These are phyloP conservation scores for Huntiella savannae DNA, from an alignment of 2,329 filamentous ascomycete species.

Conservation along the genomic window DNA sequence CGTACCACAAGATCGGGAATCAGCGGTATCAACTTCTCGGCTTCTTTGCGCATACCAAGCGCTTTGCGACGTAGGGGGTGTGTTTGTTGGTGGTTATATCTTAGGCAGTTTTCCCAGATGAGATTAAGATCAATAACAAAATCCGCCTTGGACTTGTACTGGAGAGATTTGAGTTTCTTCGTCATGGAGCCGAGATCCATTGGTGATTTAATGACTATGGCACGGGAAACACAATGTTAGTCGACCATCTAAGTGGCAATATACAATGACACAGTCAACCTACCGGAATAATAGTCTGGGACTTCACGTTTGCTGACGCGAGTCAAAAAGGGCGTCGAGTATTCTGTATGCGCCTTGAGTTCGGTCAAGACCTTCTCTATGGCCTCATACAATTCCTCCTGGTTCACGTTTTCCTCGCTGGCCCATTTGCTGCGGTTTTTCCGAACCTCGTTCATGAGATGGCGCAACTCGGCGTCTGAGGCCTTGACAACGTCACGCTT, in stretches of 20 bases:
- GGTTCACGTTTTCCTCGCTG: constrained; percentile 89
- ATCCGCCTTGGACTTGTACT: constrained; percentile 77
- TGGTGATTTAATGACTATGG: constrained; percentile 70
- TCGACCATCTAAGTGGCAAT: constrained; percentile 4
- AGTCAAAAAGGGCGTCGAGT: constrained; percentile 87
- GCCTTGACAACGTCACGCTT: constrained; percentile 80
- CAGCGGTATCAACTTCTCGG: constrained; percentile 83
- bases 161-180: constrained; percentile 73
- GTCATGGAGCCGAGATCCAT: constrained; percentile 98
- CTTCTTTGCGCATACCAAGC: constrained; percentile 90
- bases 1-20: constrained; percentile 86
- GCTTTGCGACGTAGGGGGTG: constrained; percentile 85
- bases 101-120: constrained; percentile 93
- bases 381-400: constrained; percentile 94
- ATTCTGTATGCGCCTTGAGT: constrained; percentile 90
- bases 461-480: constrained; percentile 79
- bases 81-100: constrained; percentile 79
- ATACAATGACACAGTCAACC: constrained; percentile 19
- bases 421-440: constrained; percentile 99
- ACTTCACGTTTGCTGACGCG: constrained; percentile 94
- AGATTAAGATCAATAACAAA: constrained; percentile 86
- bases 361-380: constrained; percentile 93
- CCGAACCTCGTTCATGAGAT: constrained; percentile 87
- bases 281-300: constrained; percentile 82
- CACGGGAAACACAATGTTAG: background rate